Percentiles rank a stretch among this genome's conserved stretches.
Conservation (phyloP, 371 early-diverging fungal species). For the Zychaea mexicana region DNA sequence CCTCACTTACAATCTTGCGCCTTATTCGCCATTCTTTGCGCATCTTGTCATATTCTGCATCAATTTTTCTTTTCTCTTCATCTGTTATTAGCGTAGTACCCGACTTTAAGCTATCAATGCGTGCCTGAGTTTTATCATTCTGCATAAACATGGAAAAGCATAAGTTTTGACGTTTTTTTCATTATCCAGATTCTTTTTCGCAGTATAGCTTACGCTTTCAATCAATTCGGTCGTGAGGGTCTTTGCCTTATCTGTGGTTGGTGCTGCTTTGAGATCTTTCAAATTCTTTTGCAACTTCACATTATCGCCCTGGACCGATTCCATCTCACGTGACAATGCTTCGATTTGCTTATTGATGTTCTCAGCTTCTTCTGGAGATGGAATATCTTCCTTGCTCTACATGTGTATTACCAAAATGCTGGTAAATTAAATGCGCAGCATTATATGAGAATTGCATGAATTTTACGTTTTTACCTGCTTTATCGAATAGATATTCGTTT, state of each 20-base stretch:
- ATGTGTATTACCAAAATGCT: no score
- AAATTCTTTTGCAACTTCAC: neutral
- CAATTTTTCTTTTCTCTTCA: constrained; percentile 7
- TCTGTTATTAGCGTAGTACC: constrained; percentile 1
- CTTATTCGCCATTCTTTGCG: constrained; percentile 18
- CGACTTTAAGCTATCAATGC: constrained; percentile 7
- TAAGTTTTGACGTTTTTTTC: no score
- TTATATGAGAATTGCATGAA: no score
- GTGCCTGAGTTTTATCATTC: constrained; percentile 7
- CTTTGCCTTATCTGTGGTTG: neutral
- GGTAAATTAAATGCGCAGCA: no score
- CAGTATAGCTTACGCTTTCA: neutral
- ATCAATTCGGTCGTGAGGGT: neutral
- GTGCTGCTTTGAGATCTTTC: neutral
- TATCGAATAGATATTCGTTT: constrained; percentile 16
- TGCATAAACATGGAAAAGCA: neutral
- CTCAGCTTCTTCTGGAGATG: neutral
- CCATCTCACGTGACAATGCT: neutral
- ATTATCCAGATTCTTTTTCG: neutral
- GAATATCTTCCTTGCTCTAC: neutral
- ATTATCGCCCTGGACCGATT: neutral
- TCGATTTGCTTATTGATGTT: neutral
- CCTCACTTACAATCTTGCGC: constrained; percentile 17
- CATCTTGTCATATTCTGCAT: neutral
- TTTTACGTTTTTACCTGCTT: constrained; percentile 15